Conservation (phyloP, 495 filamentous ascomycete species). For the Lindgomyces ingoldianus region DNA sequence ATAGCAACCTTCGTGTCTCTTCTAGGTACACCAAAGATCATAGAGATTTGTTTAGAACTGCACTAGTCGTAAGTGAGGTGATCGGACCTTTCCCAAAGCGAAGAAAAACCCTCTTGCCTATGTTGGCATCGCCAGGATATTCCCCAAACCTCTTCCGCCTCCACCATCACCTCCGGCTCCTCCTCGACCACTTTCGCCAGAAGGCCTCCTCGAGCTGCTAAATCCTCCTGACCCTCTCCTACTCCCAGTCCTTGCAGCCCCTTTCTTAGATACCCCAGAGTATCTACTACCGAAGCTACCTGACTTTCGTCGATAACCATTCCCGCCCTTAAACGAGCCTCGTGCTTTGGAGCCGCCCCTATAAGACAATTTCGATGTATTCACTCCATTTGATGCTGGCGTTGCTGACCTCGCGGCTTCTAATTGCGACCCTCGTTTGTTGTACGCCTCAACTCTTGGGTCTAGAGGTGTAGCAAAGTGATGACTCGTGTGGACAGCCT, state of each 20-base stretch:
- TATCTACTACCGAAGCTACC: constrained; percentile 9
- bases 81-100: not conserved
- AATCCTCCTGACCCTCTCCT: constrained; percentile 15
- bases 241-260: not conserved
- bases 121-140: constrained; percentile 25
- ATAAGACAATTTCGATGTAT: constrained; percentile 6
- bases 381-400: not conserved
- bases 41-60: not conserved
- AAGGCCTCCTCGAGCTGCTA: constrained; percentile 1
- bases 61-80: not conserved
- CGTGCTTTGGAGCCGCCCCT: constrained; percentile 5
- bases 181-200: constrained; percentile 6
- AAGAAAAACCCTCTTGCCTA: constrained; percentile 1
- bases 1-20: not conserved
- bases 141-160: not conserved
- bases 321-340: not conserved
- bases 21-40: not conserved
- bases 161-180: constrained; percentile 9
- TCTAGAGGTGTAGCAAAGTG: constrained; percentile 17
- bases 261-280: constrained; percentile 25
- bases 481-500: constrained; percentile 17
- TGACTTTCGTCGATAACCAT: constrained; percentile 5
- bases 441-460: constrained; percentile 28
- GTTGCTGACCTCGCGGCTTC: constrained; percentile 4
- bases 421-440: constrained; percentile 13